Percentiles rank a stretch among this genome's conserved stretches.
Conservation (phyloP, 1,284 basidiomycete species). For the Pseudozyma thailandica region DNA sequence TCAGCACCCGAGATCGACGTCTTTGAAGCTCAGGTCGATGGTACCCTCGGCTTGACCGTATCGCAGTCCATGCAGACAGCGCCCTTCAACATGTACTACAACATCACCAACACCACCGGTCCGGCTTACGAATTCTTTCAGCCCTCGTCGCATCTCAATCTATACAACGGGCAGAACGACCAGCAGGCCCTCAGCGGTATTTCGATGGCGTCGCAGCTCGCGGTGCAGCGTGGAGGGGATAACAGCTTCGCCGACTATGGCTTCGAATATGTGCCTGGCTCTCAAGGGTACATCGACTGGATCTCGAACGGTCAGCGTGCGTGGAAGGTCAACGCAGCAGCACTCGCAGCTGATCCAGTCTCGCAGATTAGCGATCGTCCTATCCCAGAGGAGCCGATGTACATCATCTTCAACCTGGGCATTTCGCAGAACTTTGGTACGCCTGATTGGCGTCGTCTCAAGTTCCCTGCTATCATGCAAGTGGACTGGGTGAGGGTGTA, state of each 20-base stretch:
- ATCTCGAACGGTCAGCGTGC: conserved; percentile 36
- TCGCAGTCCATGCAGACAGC: conserved; percentile 84
- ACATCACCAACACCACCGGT: conserved; percentile 52
- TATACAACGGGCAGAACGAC: conserved; percentile 79
- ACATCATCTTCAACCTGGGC: conserved; percentile 63
- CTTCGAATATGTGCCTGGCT: conserved; percentile 71
- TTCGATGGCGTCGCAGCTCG: conserved; percentile 51
- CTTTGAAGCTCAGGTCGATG: conserved; percentile 73
- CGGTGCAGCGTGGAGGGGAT: conserved; percentile 51
- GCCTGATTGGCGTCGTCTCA: conserved; percentile 39
- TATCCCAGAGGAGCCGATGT: conserved; percentile 54
- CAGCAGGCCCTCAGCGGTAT: conserved; percentile 75
- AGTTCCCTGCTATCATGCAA: conserved; percentile 50
- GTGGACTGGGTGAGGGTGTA: conserved; percentile 58
- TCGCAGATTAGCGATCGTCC: conserved; percentile 38
- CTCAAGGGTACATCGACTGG: conserved; percentile 76
- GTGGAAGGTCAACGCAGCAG: conserved; percentile 74
- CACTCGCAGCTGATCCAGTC: conserved; percentile 76
- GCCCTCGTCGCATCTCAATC: conserved; percentile 40
- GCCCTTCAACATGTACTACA: conserved; percentile 72
- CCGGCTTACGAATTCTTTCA: conserved; percentile 59
- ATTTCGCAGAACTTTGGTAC: conserved; percentile 54
- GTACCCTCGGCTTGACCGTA: conserved; percentile 71
- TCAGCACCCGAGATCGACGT: conserved; percentile 77
- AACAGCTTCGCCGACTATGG: conserved; percentile 49